Percentiles rank a stretch among this genome's conserved stretches.
Evolutionary conservation across 2,329 filamentous ascomycete species (phyloP).

Genomic region (Verticillium albo-atrum): DNA sequence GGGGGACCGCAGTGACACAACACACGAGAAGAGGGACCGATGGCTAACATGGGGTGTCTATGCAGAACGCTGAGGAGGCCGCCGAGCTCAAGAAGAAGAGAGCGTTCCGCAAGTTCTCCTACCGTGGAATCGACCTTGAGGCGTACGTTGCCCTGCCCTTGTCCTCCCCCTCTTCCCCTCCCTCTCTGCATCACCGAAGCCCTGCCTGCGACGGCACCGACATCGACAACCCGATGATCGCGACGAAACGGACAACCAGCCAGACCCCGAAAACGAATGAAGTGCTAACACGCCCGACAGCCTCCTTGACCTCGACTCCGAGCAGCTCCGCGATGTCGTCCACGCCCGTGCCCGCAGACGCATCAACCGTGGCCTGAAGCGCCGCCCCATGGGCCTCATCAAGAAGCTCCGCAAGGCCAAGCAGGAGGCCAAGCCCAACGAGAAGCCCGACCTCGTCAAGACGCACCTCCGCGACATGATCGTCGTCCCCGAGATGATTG

Average conservation of each 20-base stretch:
- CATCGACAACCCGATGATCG: constrained; percentile 1
- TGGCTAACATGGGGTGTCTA: constrained; percentile 22
- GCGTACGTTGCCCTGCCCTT: constrained; percentile 62
- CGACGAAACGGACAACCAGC: not conserved
- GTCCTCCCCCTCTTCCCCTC: too few relatives aligned
- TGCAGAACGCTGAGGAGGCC: constrained; percentile 92
- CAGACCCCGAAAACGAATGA: not conserved
- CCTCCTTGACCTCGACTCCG: constrained; percentile 97
- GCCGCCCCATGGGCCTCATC: constrained; percentile 99
- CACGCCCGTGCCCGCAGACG: constrained; percentile 97
- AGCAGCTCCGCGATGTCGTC: constrained; percentile 98
- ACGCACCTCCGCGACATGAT: constrained; percentile 99
- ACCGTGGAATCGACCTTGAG: constrained; percentile 99
- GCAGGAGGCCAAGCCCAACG: constrained; percentile 98
- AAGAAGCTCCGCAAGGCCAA: constrained; percentile 99
- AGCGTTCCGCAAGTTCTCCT: constrained; percentile 99
- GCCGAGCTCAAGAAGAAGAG: constrained; percentile 99
- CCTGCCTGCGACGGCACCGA: not conserved
- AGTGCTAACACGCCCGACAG: constrained; percentile 40
- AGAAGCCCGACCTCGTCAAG: constrained; percentile 99
- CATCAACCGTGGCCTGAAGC: constrained; percentile 99
- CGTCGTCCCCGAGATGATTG: constrained; percentile 99
- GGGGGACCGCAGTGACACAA: not conserved
- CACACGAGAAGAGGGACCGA: not conserved
- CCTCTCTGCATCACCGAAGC: not conserved